Evolutionary conservation across 1,284 basidiomycete species (phyloP).

Genomic region (Xerocomus minutiporus): DNA sequence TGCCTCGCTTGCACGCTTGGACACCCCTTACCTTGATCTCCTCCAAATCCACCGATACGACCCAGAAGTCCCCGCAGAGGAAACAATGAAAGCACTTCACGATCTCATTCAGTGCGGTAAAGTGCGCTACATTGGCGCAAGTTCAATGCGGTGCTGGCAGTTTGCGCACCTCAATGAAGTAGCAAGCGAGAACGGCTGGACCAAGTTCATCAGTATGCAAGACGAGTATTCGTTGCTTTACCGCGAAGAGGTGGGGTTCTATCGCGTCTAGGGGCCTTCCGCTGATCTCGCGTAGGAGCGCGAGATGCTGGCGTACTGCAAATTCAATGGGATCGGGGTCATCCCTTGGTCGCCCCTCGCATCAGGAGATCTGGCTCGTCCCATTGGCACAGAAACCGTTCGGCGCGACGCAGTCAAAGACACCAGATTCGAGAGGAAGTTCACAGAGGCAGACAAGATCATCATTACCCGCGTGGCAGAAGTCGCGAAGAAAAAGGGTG

Average conservation of each 20-base stretch:
- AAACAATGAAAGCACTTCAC: slow-evolving; percentile 46
- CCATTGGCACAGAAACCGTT: slow-evolving; percentile 28
- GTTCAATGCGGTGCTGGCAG: slow-evolving; percentile 42
- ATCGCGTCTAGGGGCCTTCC: neutral
- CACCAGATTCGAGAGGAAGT: slow-evolving; percentile 26
- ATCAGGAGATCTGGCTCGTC: slow-evolving; percentile 39
- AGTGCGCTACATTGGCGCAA: slow-evolving; percentile 44
- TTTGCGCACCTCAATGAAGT: slow-evolving; percentile 40
- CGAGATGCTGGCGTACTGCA: slow-evolving; percentile 47
- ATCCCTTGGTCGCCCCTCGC: slow-evolving; percentile 41
- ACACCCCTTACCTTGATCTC: slow-evolving; percentile 45
- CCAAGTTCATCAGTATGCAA: slow-evolving; percentile 39
- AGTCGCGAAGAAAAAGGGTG: slow-evolving; percentile 35
- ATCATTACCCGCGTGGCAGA: slow-evolving; percentile 43
- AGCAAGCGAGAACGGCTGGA: slow-evolving; percentile 36
- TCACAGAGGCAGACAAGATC: slow-evolving; percentile 29
- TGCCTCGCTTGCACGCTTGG: slow-evolving; percentile 39
- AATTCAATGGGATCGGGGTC: slow-evolving; percentile 43
- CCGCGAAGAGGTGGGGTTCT: slow-evolving; percentile 33
- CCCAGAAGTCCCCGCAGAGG: slow-evolving; percentile 32
- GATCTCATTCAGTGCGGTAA: slow-evolving; percentile 42
- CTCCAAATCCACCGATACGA: slow-evolving; percentile 45
- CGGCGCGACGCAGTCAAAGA: slow-evolving; percentile 21
- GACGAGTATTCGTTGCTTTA: slow-evolving; percentile 42
- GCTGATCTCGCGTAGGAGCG: slow-evolving; percentile 34